Base-by-base conservation (phyloP, 192 early-diverging fungal species). In the Coemansia sp. region DNA sequence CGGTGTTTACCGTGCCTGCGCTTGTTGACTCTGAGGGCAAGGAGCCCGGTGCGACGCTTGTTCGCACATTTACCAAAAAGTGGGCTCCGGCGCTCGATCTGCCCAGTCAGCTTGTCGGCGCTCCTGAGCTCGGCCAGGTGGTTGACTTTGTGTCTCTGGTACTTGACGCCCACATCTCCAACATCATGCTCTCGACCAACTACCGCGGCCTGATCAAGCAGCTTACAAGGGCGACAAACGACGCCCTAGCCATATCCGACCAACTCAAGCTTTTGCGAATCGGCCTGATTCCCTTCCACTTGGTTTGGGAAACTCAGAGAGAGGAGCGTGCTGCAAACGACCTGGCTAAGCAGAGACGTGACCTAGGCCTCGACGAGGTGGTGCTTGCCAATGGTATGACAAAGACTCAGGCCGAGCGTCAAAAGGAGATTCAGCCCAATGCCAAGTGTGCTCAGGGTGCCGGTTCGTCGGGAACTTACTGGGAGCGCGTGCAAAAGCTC, bases 401-500 rank as follows among this genome's bases (percentile, higher is more conserved):
- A 3, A 61, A 73, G 59, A 75, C 81, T n/a, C 72, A 83, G 67
- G 73, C 72, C 10, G 75, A 78, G 70, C 62, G 72, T 44, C 62
- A 72, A 60, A 65, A 63, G 34, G 67, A 69, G 34, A 41, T 21
- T 0, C 68, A 66, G 60, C 73, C 75, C 27, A 78, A 83, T 36
- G 66, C 75, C 42, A 72, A 68, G 64, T 70, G 64, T 48, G 72
- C 81, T 8, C 81, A 83, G 66, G 81, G 81, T 29, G 57, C 64
- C 24, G 81, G 76, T 11, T 61, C 72, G 4, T 60, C 69, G 2
- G 81, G 81, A 21, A 74, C 69, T 29, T 78, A 83, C 67, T 83
- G 81, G 81, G 76, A 83, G 62, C 75, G 72, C 9, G 67, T 78
- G 14, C 81, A 83, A 51, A 83, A 78, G 40, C 75, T 78, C n/a